These are phyloP conservation scores for Colletotrichum magnum DNA, from an alignment of 2,329 filamentous ascomycete genomes.

Conservation along the genomic window DNA sequence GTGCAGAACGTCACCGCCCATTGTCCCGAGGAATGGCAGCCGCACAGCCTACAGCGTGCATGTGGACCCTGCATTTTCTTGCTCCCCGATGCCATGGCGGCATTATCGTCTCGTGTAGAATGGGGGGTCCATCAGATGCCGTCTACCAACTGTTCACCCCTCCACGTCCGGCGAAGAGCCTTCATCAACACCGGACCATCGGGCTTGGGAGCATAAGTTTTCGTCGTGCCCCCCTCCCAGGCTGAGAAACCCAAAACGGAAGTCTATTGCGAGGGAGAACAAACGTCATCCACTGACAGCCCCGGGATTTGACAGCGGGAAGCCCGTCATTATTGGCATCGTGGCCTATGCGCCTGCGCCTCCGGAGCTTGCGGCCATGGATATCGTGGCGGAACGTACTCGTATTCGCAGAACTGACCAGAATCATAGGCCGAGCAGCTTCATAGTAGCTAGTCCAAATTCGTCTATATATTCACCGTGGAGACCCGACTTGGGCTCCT, in stretches of 20 bases:
- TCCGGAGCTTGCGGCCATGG: neutral
- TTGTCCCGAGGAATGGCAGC: neutral
- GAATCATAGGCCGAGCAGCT: neutral
- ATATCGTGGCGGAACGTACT: conserved; percentile 8
- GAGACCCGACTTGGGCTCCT: neutral
- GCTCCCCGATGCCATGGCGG: neutral
- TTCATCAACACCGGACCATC: neutral
- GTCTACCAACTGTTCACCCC: neutral
- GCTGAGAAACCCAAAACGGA: conserved; percentile 5
- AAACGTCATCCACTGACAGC: conserved; percentile 18
- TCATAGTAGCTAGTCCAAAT: neutral
- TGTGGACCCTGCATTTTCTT: conserved; percentile 6
- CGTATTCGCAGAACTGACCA: conserved; percentile 21
- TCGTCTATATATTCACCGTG: conserved; percentile 3
- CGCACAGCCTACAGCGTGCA: neutral
- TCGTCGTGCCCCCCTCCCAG: neutral
- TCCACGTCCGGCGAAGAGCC: conserved; percentile 2
- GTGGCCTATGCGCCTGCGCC: neutral
- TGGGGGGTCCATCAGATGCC: neutral
- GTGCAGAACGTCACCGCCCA: conserved; percentile 1
- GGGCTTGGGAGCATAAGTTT: neutral
- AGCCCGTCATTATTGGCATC: conserved; percentile 7
- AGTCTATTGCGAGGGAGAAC: conserved; percentile 8
- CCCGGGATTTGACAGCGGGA: conserved; percentile 18
- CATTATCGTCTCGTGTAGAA: conserved; percentile 2